Conservation (phyloP, 306 rosid genomes). For the Cucurbita argyrosperma region DNA sequence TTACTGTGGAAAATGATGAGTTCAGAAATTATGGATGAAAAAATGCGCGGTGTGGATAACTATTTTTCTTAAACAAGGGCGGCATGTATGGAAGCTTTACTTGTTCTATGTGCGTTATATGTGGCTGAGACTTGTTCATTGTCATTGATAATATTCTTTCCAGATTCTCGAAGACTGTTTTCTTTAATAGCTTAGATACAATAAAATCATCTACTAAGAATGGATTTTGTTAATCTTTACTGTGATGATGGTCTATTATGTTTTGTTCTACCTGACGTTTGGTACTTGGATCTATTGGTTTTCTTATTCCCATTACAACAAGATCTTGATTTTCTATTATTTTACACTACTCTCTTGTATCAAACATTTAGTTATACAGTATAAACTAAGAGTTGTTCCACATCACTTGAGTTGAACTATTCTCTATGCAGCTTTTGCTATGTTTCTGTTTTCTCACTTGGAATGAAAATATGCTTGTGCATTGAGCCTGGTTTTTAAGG, state of each 20-base stretch:
- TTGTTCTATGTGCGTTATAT: background rate
- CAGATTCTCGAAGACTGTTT: background rate
- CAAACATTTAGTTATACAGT: no score
- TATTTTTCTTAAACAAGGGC: background rate
- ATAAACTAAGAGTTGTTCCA: no score
- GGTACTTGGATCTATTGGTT: background rate
- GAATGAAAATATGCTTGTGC: background rate
- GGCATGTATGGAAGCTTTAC: background rate
- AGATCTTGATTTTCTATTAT: no score
- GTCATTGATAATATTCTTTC: background rate
- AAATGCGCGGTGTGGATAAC: background rate
- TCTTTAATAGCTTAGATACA: background rate
- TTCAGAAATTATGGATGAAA: background rate
- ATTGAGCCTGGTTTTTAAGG: background rate
- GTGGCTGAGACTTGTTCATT: background rate
- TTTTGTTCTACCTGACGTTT: no score
- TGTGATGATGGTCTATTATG: no score
- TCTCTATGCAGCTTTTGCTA: no score
- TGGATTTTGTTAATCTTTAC: background rate
- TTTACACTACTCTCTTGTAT: no score
- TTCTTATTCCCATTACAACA: background rate
- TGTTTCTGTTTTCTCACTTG: no score
- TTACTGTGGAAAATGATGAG: background rate
- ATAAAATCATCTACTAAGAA: background rate
- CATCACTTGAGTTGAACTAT: no score